Base-by-base conservation (phyloP, 2,329 filamentous ascomycete species). In the Colletotrichum cordylinicola region DNA sequence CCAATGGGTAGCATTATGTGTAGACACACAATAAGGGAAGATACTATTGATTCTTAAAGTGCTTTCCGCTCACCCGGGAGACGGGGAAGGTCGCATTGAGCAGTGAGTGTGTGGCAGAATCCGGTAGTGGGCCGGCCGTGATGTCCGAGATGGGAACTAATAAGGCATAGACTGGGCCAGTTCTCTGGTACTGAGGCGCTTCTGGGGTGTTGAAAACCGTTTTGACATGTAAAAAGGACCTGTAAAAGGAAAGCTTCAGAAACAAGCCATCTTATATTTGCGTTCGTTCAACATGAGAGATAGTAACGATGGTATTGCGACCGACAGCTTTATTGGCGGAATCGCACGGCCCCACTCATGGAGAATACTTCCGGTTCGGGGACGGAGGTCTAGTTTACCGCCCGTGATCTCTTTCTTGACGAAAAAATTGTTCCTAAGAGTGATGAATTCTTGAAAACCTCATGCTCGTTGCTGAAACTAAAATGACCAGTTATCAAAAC, bases 31-130 rank as follows among this genome's bases (percentile, higher is more conserved):
- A 31, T 1, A 10, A 31, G 15, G 6, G 21, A 33, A 15, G 48
- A 12, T 15, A 33, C 43, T 24, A 55, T 67, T 8, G 35, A 48
- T 3, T 9, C 4, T 18, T 13, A 68, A 13, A 29, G 18, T 10
- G 31, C 10, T 52, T n/a, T 75, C 70, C 73, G 56, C 64, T 75
- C 64, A 37, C 35, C 70, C 73, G 73, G 58, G 33, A 29, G 27
- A 58, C 16, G 73, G 70, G 33, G 69, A 33, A 60, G 13, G 70
- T 75, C 52, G 18, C 64, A 75, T 2, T 52, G 33, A 6, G 15
- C 21, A 8, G 35, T 4, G 55, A 72, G 31, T 21, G 43, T 61
- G 64, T 37, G 16, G 29, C 56, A 65, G 70, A 73, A 65, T 33
- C 39, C 48, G 71, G 24, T 15, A 62, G 37, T 35, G 16, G 18